Conservation (phyloP, 768 basidiomycete genomes). For the Mycena maculata region DNA sequence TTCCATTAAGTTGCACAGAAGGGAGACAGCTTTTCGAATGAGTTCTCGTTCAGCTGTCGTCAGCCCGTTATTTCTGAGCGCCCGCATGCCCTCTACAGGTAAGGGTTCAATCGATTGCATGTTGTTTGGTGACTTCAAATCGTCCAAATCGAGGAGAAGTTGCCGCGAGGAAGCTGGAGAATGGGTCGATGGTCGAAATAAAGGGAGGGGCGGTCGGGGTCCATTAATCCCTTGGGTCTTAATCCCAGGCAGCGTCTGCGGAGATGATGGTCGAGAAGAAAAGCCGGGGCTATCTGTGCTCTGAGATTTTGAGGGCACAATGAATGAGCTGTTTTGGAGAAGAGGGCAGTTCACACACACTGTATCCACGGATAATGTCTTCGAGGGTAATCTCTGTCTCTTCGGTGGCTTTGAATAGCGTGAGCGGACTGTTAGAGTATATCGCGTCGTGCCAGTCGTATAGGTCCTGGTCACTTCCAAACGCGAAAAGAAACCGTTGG, state of each 20-base stretch:
- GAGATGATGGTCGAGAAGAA: slow-evolving; percentile 20
- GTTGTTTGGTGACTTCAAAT: background rate
- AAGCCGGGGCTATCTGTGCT: slow-evolving; percentile 16
- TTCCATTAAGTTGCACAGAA: slow-evolving; percentile 36
- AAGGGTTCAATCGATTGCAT: background rate
- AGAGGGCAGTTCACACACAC: slow-evolving; percentile 2
- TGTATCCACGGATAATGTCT: slow-evolving; percentile 31
- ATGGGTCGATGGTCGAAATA: slow-evolving; percentile 22
- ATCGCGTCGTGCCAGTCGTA: slow-evolving; percentile 32
- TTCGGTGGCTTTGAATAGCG: slow-evolving; percentile 23
- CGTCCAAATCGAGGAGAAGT: slow-evolving; percentile 21
- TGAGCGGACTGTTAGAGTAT: slow-evolving; percentile 28
- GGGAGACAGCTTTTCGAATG: slow-evolving; percentile 31
- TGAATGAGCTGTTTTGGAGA: background rate
- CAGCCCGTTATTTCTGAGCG: background rate
- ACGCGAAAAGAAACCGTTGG: slow-evolving; percentile 16
- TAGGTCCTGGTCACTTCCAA: slow-evolving; percentile 21
- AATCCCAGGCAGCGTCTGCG: slow-evolving; percentile 4
- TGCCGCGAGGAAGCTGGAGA: slow-evolving; percentile 28
- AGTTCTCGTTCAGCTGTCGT: slow-evolving; percentile 19
- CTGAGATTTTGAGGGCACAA: background rate
- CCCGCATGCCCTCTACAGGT: slow-evolving; percentile 1
- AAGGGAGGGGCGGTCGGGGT: background rate
- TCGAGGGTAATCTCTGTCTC: slow-evolving; percentile 27
- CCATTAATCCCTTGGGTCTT: background rate